These are phyloP conservation scores for Marchantia polymorpha DNA, from an alignment of 225 moss, liverwort and hornwort species.

Conservation along the genomic window DNA sequence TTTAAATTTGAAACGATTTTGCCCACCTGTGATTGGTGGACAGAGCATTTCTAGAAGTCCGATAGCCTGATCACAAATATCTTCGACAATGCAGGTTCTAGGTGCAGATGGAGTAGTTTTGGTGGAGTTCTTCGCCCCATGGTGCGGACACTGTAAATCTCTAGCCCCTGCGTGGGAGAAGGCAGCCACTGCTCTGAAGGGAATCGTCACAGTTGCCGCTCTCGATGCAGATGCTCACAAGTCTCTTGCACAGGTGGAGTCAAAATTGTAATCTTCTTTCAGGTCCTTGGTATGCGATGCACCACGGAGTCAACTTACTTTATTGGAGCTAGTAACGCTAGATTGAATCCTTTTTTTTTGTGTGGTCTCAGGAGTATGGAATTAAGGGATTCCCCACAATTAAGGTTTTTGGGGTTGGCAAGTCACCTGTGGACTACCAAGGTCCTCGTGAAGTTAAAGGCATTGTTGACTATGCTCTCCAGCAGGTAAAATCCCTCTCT, in stretches of 20 bases:
- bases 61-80: neutral
- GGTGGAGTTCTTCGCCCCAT: slow-evolving; percentile 91
- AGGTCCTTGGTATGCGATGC: neutral
- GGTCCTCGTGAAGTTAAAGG: slow-evolving; percentile 88
- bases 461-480: slow-evolving; percentile 82
- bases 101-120: slow-evolving; percentile 83
- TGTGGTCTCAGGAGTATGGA: slow-evolving; percentile 66
- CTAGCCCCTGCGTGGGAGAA: slow-evolving; percentile 96
- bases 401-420: slow-evolving; percentile 79
- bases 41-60: neutral
- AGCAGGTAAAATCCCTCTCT: slow-evolving; percentile 45
- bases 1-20: no score
- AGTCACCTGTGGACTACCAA: slow-evolving; percentile 76
- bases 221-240: slow-evolving; percentile 90
- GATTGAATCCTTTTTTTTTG: neutral
- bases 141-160: slow-evolving; percentile 97
- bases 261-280: neutral
- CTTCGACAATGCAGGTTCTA: slow-evolving; percentile 55
- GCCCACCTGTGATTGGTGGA: no score
- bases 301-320: neutral
- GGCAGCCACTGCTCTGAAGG: slow-evolving; percentile 76
- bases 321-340: neutral
- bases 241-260: slow-evolving; percentile 69
- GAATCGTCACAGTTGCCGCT: slow-evolving; percentile 81
- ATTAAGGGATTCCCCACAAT: slow-evolving; percentile 95